phyloP scores from a whole-genome alignment of 768 basidiomycete species.

The Grammothele lineata region DNA sequence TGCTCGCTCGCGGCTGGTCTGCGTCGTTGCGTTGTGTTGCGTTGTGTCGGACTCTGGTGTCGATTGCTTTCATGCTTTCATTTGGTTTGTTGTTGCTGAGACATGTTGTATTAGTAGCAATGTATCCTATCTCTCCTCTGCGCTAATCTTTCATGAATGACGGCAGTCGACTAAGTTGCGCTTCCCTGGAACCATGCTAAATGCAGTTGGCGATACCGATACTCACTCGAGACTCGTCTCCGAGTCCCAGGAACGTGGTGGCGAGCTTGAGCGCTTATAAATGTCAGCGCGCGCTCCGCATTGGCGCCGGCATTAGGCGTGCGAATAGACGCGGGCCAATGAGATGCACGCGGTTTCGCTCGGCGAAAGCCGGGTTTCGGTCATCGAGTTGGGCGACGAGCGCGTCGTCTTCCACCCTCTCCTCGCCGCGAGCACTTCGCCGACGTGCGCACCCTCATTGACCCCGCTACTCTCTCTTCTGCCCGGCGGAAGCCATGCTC shows the following conservation, averaged over 20 bases:
- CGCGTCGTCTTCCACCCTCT: conserved; percentile 14
- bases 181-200: too few relatives aligned
- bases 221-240: too few relatives aligned
- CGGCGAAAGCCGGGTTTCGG: conserved; percentile 22
- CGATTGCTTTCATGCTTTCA: neutral
- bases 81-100: conserved; percentile 6
- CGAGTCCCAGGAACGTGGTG: too few relatives aligned
- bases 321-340: conserved; percentile 8
- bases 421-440: conserved; percentile 17
- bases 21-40: conserved; percentile 1
- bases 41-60: neutral
- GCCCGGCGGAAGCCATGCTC: conserved; percentile 43
- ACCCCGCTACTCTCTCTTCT: conserved; percentile 2
- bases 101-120: conserved; percentile 15
- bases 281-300: too few relatives aligned
- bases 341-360: conserved; percentile 10
- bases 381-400: conserved; percentile 21
- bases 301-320: too few relatives aligned
- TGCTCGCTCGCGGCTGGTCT: conserved; percentile 9
- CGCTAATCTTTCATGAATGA: neutral
- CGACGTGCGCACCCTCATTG: conserved; percentile 15
- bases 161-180: too few relatives aligned
- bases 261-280: too few relatives aligned
- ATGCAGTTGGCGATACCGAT: too few relatives aligned
- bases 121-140: conserved; percentile 14